Evolutionary conservation across 192 early-diverging fungal species (phyloP).

Genomic region (Backusella macrospora): DNA sequence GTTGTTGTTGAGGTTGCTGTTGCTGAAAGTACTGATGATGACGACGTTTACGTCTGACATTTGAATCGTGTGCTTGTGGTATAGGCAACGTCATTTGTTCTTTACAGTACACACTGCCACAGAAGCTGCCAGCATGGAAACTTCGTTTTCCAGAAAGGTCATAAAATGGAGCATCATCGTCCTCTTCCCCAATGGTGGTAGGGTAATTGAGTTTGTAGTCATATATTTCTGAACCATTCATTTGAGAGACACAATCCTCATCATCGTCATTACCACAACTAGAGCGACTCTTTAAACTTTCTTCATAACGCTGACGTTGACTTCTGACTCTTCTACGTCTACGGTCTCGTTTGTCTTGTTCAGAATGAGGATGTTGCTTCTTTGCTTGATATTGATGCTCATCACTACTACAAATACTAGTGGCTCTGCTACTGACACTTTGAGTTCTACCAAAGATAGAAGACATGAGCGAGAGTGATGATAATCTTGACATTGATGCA

Average conservation of each 20-base stretch:
- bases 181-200: background rate
- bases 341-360: constrained; percentile 6
- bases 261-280: background rate
- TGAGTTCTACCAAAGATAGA: constrained; percentile 23
- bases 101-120: constrained; percentile 14
- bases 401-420: background rate
- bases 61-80: constrained; percentile 1
- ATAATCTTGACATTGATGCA: constrained; percentile 21
- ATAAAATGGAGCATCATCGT: constrained; percentile 1
- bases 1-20: background rate
- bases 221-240: constrained; percentile 5
- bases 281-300: constrained; percentile 10
- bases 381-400: background rate
- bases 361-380: background rate
- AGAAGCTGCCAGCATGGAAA: constrained; percentile 17
- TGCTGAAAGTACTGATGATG: background rate
- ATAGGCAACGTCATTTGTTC: background rate
- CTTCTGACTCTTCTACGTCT: constrained; percentile 23
- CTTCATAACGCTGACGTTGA: constrained; percentile 6
- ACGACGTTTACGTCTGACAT: constrained; percentile 13
- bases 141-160: constrained; percentile 16
- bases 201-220: background rate
- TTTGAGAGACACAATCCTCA: constrained; percentile 15
- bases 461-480: constrained; percentile 28
- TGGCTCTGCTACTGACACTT: constrained; percentile 9